Base-by-base conservation (phyloP, 1,284 basidiomycete species). In the Caloboletus firmus region DNA sequence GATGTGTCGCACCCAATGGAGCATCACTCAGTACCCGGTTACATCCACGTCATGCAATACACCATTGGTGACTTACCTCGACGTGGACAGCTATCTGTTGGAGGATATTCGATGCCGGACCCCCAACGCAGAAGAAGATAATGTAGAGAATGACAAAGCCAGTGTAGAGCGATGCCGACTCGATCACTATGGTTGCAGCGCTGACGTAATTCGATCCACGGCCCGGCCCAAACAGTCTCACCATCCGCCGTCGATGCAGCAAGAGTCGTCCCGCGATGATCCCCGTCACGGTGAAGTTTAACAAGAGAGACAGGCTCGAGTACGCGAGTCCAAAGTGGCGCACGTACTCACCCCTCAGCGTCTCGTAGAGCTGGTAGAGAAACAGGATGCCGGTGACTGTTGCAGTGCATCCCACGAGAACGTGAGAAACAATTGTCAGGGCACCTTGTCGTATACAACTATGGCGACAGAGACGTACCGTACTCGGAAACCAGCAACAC, bases 101-200 rank as follows among this genome's bases (percentile, higher is more conserved):
- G 18, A 64, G 56, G 13, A 43, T n/a, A 31, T 63, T 65, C 13
- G 51, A 46, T 12, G 35, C 41, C 2, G 52, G 0, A 8, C 54
- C 39, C 20, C 30, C 35, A 20, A 57, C 37, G 17, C 4, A 24
- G 41, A 54, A 61, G 37, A 49, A 52, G 20, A 63, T 4, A 48
- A 67, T 59, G 34, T 63, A 34, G 22, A 67, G 51, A 26, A 67
- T 45, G 34, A 67, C 36, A 45, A 57, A 64, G 0, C 28, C 15
- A 0, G 61, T 55, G 42, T 63, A 67, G 7, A 67, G 37, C 10
- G 65, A 65, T 3, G 63, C 65, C 2, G 65, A 67, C 43, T 64
- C 65, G 41, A 67, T 43, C 35, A 64, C 15, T 36, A 67, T 42
- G 26, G 65, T 39, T 11, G 51, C 58, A 10, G 42, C 41, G 26